phyloP scores from a whole-genome alignment of 2,329 filamentous ascomycete genomes.

The Aureobasidium uvarum region DNA sequence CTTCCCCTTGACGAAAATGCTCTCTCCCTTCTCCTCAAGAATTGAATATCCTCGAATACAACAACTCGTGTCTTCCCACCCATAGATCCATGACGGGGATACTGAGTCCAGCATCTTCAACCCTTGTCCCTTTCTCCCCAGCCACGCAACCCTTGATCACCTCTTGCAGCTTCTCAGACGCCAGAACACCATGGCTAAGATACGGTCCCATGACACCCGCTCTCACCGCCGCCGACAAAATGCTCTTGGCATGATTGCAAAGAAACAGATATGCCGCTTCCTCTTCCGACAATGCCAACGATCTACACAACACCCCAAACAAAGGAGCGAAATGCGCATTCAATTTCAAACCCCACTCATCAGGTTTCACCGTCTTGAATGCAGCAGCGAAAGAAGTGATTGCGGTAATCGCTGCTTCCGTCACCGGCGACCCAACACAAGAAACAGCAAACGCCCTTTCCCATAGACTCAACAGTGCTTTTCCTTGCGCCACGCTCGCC shows the following conservation, averaged over 20 bases:
- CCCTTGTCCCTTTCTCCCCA: slow-evolving; percentile 56
- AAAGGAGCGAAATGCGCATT: slow-evolving; percentile 68
- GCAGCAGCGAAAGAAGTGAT: not conserved
- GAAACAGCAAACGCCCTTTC: slow-evolving; percentile 47
- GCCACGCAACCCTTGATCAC: slow-evolving; percentile 60
- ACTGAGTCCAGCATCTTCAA: slow-evolving; percentile 69
- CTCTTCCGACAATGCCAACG: slow-evolving; percentile 59
- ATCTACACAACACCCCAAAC: slow-evolving; percentile 63
- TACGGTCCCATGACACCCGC: slow-evolving; percentile 78
- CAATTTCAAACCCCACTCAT: slow-evolving; percentile 8
- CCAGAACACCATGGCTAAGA: slow-evolving; percentile 71
- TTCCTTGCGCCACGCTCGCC: slow-evolving; percentile 71
- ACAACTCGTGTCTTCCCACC: slow-evolving; percentile 76
- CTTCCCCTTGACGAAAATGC: not conserved
- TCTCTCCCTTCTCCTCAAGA: slow-evolving; percentile 51
- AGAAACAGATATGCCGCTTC: slow-evolving; percentile 74
- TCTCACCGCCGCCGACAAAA: slow-evolving; percentile 73
- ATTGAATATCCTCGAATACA: slow-evolving; percentile 86
- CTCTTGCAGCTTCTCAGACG: slow-evolving; percentile 57
- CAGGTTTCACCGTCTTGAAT: not conserved
- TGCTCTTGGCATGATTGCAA: slow-evolving; percentile 71
- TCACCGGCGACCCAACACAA: not conserved
- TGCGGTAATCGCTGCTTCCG: not conserved
- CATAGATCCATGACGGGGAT: slow-evolving; percentile 79
- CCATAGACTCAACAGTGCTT: slow-evolving; percentile 73